Percentiles rank a stretch among this genome's conserved stretches.
phyloP scores from a whole-genome alignment of 805 yeast genomes.

The Spathaspora hagerdaliae region DNA sequence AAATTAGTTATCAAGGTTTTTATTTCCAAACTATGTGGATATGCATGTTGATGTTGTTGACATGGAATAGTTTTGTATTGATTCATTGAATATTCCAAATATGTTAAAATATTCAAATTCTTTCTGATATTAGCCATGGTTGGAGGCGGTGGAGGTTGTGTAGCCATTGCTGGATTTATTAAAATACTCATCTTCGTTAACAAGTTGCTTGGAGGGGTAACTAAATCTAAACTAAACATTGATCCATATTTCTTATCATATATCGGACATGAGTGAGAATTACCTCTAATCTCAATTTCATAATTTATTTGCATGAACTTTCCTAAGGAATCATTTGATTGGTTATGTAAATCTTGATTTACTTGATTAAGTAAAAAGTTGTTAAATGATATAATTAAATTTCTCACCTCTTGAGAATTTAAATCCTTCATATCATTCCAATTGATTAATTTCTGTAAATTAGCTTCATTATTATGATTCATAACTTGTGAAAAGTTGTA shows the following conservation, averaged over 20 bases:
- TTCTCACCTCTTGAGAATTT: conserved; percentile 42
- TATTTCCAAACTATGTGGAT: conserved; percentile 44
- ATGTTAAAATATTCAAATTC: conserved; percentile 42
- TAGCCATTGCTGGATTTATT: conserved; percentile 5
- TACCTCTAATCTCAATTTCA: conserved; percentile 39
- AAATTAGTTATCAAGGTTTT: conserved; percentile 47
- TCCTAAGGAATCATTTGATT: conserved; percentile 21
- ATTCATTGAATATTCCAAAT: conserved; percentile 60
- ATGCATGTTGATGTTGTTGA: conserved; percentile 27
- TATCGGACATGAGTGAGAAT: conserved; percentile 29
- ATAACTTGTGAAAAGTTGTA: conserved; percentile 61
- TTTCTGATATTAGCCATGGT: conserved; percentile 14
- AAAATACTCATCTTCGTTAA: conserved; percentile 19
- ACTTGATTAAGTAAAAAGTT: conserved; percentile 54
- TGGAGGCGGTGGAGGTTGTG: background rate
- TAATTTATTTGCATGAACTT: conserved; percentile 40
- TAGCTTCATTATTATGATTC: conserved; percentile 42
- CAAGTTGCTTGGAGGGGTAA: conserved; percentile 30
- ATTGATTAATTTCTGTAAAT: conserved; percentile 48
- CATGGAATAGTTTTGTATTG: conserved; percentile 47
- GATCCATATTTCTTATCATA: conserved; percentile 29
- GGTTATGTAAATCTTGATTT: conserved; percentile 43
- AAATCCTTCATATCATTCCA: conserved; percentile 43
- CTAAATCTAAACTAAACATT: conserved; percentile 33
- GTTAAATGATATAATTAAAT: conserved; percentile 51